Conservation (phyloP, 2,329 filamentous ascomycete genomes). For the Rugonectria rugulosa region DNA sequence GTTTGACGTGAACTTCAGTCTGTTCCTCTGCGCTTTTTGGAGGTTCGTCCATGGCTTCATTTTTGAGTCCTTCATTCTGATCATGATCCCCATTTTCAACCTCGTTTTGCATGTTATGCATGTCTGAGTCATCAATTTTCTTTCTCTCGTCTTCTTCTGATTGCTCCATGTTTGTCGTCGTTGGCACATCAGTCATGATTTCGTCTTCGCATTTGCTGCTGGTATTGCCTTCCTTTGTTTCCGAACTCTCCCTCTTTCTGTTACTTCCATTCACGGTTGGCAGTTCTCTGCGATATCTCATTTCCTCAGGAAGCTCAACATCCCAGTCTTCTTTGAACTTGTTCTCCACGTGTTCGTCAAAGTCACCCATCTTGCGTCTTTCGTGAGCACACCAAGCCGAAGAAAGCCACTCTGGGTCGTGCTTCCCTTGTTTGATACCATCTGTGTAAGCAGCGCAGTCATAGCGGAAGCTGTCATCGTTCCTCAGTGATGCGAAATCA, state of each 20-base stretch:
- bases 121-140: neutral
- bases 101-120: neutral
- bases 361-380: constrained; percentile 56
- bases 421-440: constrained; percentile 55
- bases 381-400: constrained; percentile 61
- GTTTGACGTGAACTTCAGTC: neutral
- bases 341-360: constrained; percentile 54
- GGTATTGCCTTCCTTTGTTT: neutral
- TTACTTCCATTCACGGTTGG: constrained; percentile 10
- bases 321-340: constrained; percentile 59
- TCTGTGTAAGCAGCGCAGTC: constrained; percentile 56
- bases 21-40: neutral
- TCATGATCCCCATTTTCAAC: neutral
- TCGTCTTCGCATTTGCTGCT: neutral
- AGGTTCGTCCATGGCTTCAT: neutral
- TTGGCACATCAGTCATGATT: neutral
- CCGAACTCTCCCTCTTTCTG: constrained; percentile 21
- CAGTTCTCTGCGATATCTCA: constrained; percentile 32
- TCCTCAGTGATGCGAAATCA: constrained; percentile 52
- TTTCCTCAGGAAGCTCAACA: constrained; percentile 47
- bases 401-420: constrained; percentile 61
- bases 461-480: constrained; percentile 56
- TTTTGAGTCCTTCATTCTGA: neutral
- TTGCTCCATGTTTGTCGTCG: neutral
- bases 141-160: neutral